Evolutionary conservation across 192 early-diverging fungal species (phyloP), one percentile per base, ranked within the genome.

Genomic region (Mycoemilia scoparia): DNA sequence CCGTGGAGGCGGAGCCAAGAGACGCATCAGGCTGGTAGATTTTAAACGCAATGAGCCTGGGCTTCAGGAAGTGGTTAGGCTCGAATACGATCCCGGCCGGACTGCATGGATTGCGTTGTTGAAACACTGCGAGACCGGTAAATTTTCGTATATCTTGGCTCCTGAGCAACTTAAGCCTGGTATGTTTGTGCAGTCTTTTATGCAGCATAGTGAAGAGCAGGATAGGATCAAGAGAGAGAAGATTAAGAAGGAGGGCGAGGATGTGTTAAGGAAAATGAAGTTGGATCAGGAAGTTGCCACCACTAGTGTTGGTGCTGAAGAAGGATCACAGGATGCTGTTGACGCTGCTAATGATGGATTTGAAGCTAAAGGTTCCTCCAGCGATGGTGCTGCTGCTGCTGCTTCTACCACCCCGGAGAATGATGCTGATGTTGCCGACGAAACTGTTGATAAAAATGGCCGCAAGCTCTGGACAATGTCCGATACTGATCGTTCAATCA

Each of bases 11-110:
- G 92, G 92, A 15, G 82, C 82, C 50, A 86, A 87, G 51, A 70
- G 79, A 26, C 73, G 84, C 27, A 71, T 91, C 44, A 71, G 88
- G 32, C 51, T 77, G 19, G 67, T 97, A 7, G 92, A 97, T 43
- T 97, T 86, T 59, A 51, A 66, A 43, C 82, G 92, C 42, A 43
- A 35, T 21, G 69, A 71, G 38, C 54, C 73, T 0, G 87, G 84
- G 1, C 60, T 68, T 7, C 83, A 87, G 35, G 55, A 75, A 36
- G 86, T 96, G 7, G 59, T 85, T 28, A 69, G 92, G n/a, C 58
- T 89, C 18, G 92, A 96, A 59, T 85, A 89, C 45, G 92, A 96
- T 49, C 92, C 92, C 21, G 85, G 87, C 43, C 64, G 92, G 11
- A 74, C 70, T 22, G 88, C 77, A 10, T 79, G 82, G 47, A 74